Base-by-base conservation (phyloP, 2,329 filamentous ascomycete species). In the Colletotrichum godetiae region DNA sequence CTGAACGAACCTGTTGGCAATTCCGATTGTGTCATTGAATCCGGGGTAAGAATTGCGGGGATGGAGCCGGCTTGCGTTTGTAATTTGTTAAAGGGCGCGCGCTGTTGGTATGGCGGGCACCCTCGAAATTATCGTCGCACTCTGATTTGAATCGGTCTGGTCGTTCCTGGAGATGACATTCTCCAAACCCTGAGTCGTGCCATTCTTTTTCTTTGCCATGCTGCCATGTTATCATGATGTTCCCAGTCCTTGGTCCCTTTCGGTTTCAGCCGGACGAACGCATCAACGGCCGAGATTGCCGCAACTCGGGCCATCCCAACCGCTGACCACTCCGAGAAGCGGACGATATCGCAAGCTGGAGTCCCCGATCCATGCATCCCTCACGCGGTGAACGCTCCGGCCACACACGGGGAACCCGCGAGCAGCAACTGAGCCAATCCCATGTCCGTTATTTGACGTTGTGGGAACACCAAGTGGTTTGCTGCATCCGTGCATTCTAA, bases 11-110 rank as follows among this genome's bases (percentile, higher is more conserved):
- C 42, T 55, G 52, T 70, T 73, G 70, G 55, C 42, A 73, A 73
- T 73, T 73, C 37, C 33, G 46, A 73, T 73, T 59, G 66, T 60
- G 67, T 73, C 66, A 73, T 70, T 27, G 66, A 73, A 65, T 73
- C 70, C 60, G 70, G 70, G 70, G 70, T 69, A 73, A 35, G 35
- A 19, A 55, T 55, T 69, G 67, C 70, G 66, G 67, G 70, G 67
- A 55, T 49, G 53, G 37, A 37, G 57, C 58, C 52, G 22, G 31
- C 31, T 53, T 60, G 52, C 42, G 42, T n/a, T 49, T 49, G 42
- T 49, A 49, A 46, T 24, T 29, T 61, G 35, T 13, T 53, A 56
- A 68, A 59, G 19, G 69, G 69, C n/a, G 58, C 42, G 33, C n/a
- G 29, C 31, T 31, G 22, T 33, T 63, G 62, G 29, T 24, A 27